Evolutionary conservation across 805 yeast genomes (phyloP).

Genomic region (Candida endomychidarum): DNA sequence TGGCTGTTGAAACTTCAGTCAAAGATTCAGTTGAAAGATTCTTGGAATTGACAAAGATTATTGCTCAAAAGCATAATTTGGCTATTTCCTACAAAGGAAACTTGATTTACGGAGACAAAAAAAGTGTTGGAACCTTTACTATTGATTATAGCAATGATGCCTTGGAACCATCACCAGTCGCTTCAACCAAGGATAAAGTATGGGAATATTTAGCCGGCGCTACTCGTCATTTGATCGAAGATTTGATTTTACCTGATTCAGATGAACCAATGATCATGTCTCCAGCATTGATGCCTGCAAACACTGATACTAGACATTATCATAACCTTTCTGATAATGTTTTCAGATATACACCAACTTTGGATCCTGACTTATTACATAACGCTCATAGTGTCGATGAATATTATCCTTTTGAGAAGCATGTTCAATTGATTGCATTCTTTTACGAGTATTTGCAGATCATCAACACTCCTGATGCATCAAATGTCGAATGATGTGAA

Average conservation of each 20-base stretch:
- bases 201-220: slow-evolving; percentile 66
- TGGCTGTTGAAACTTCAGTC: slow-evolving; percentile 30
- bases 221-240: slow-evolving; percentile 61
- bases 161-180: slow-evolving; percentile 46
- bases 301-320: slow-evolving; percentile 62
- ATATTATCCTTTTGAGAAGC: slow-evolving; percentile 27
- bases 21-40: slow-evolving; percentile 24
- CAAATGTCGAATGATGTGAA: slow-evolving; percentile 3
- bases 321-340: slow-evolving; percentile 56
- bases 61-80: slow-evolving; percentile 30
- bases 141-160: slow-evolving; percentile 16
- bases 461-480: slow-evolving; percentile 27
- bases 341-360: slow-evolving; percentile 46
- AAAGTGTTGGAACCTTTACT: slow-evolving; percentile 20
- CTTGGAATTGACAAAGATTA: slow-evolving; percentile 19
- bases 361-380: slow-evolving; percentile 10
- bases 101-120: slow-evolving; percentile 13
- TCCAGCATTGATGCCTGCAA: slow-evolving; percentile 55
- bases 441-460: slow-evolving; percentile 47
- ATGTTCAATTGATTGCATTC: slow-evolving; percentile 36
- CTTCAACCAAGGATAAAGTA: slow-evolving; percentile 41
- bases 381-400: slow-evolving; percentile 40
- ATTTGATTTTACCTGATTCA: slow-evolving; percentile 39
- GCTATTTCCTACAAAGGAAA: slow-evolving; percentile 23
- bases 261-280: slow-evolving; percentile 36